Evolutionary conservation across 345 rosid species (phyloP).

Genomic region (Eucalyptus polyanthemos): DNA sequence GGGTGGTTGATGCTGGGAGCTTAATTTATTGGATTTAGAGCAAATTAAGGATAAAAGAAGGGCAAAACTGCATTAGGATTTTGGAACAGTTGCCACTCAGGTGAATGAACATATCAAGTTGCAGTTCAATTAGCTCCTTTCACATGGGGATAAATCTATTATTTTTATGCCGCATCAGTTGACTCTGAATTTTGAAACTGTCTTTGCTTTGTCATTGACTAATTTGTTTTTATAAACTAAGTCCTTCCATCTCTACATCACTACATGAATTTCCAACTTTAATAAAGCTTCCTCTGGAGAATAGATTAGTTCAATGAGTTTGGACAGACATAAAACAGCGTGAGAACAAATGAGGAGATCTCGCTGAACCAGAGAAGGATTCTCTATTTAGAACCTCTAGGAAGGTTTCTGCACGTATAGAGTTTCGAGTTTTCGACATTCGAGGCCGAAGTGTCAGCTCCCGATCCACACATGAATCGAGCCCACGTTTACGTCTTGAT

Average conservation of each 20-base stretch:
- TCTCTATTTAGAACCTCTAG: background rate
- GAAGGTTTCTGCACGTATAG: background rate
- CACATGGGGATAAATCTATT: background rate
- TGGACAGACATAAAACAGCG: background rate
- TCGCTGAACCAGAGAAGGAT: background rate
- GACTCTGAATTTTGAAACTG: background rate
- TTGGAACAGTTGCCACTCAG: background rate
- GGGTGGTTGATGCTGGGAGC: background rate
- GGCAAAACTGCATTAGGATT: background rate
- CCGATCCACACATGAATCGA: constrained; percentile 6
- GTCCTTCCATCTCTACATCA: constrained; percentile 14
- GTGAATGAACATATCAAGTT: background rate
- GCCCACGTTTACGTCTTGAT: background rate
- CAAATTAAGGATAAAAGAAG: background rate
- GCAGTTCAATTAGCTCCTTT: background rate
- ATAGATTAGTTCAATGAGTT: background rate
- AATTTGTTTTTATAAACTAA: background rate
- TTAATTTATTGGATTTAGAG: background rate
- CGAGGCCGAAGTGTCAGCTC: background rate
- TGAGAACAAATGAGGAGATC: background rate
- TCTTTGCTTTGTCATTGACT: background rate
- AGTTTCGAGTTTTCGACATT: background rate
- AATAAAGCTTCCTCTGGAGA: background rate
- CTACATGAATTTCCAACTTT: background rate
- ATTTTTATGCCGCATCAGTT: background rate